Evolutionary conservation across 2,329 filamentous ascomycete species (phyloP), one percentile per base, ranked within the genome.

Genomic region (Verticillium dahliae): DNA sequence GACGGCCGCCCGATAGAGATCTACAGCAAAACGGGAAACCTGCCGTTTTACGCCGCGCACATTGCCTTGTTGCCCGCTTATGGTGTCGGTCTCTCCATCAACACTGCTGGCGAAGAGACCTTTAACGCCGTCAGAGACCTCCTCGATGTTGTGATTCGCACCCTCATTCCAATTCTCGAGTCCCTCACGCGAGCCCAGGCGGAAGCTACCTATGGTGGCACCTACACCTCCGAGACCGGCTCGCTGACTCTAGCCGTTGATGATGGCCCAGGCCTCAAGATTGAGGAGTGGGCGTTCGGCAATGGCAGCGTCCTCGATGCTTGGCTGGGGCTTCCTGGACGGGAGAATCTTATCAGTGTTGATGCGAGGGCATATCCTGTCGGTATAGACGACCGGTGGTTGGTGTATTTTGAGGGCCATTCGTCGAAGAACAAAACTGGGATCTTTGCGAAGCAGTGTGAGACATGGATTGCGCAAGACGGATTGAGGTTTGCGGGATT

Each of bases 111-210:
- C 0, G 52, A 67, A 27, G 52, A 66, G 1, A 62, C 62, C 31
- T 64, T 69, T 10, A 66, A 68, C 0, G 34, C 60, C 39, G 39
- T 35, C 38, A 39, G 34, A 2, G 63, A 59, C 1, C 62, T 72
- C 2, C 69, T 75, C 59, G 71, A 58, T 4, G 50, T 41, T 14
- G 61, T 78, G 2, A 59, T 79, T 15, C 62, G 71, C 22, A 63
- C 63, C 0, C 63, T 82, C 0, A 61, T 81, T 0, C 78, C 79
- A 0, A 76, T 74, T 1, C 63, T 82, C 5, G 79, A 82, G 33
- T 67, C 73, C n/a, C 77, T 76, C 2, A 73, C 77, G 10, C 75
- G 75, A n/a, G 68, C 71, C 5, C 71, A 80, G 57, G 73, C 75
- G 0, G 58, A 58, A 13, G 55, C 65, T n/a, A 33, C 62, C 4